Evolutionary conservation across 1,284 basidiomycete species (phyloP).

Genomic region (Microbotryomycetes sp.): DNA sequence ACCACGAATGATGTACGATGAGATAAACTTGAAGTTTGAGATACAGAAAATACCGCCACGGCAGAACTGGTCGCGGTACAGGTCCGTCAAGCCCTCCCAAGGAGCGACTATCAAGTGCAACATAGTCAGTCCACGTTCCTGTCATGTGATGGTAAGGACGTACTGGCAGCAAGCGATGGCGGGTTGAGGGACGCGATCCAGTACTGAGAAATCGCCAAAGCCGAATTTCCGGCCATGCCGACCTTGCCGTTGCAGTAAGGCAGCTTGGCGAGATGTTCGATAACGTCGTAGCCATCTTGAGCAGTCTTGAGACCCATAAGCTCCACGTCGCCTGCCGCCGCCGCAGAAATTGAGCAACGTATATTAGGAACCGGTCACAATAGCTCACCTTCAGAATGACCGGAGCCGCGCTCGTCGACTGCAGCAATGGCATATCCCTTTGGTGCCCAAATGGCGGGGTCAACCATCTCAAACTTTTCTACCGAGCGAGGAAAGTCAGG

Average conservation of each 20-base stretch:
- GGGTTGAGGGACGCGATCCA: constrained; percentile 27
- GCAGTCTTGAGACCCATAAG: constrained; percentile 23
- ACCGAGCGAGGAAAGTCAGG: too few species aligned
- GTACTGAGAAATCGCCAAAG: constrained; percentile 32
- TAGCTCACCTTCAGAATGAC: constrained; percentile 28
- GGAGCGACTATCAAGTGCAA: constrained; percentile 14
- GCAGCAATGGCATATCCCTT: constrained; percentile 34
- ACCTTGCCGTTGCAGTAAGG: constrained; percentile 29
- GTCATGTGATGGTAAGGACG: not conserved
- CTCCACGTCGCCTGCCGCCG: constrained; percentile 23
- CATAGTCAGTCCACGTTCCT: not conserved
- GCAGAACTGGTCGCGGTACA: constrained; percentile 17
- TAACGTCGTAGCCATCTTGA: constrained; percentile 26
- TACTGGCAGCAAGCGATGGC: constrained; percentile 29
- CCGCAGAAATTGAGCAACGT: constrained; percentile 26
- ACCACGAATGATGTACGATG: constrained; percentile 18
- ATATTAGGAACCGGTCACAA: constrained; percentile 38
- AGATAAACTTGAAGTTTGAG: constrained; percentile 20
- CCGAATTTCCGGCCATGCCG: constrained; percentile 31
- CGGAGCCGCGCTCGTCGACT: constrained; percentile 21
- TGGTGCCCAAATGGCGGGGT: constrained; percentile 39
- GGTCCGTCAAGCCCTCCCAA: constrained; percentile 29
- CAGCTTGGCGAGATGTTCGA: constrained; percentile 23
- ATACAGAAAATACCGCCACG: constrained; percentile 17
- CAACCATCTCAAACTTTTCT: constrained; percentile 34